Percentiles rank a stretch among this genome's conserved stretches.
These are phyloP conservation scores for Corymbia calophylla DNA, from an alignment of 441 rosid species.

Conservation along the genomic window DNA sequence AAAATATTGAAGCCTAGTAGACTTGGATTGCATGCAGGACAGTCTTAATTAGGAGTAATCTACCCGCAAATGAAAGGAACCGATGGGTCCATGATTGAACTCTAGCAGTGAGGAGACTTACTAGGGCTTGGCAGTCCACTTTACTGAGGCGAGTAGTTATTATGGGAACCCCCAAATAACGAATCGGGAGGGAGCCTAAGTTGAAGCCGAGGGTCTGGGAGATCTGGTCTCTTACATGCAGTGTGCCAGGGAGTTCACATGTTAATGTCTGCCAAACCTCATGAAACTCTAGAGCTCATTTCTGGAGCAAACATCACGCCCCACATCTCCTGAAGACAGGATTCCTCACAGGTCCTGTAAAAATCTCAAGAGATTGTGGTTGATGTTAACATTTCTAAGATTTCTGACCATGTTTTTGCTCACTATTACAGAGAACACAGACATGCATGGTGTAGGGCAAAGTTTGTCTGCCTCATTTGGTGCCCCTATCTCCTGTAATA, in stretches of 20 bases:
- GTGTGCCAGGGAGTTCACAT: not conserved
- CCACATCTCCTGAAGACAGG: not conserved
- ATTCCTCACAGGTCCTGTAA: not conserved
- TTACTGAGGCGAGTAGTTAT: no score
- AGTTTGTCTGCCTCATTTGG: not conserved
- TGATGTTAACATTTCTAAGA: not conserved
- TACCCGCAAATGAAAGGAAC: no score
- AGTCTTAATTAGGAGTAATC: no score
- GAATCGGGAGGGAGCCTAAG: no score
- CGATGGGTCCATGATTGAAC: no score
- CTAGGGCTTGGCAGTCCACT: no score
- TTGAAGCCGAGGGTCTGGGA: no score
- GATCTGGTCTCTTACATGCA: no score
- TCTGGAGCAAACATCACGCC: not conserved
- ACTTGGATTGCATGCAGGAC: no score
- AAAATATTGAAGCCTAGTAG: no score
- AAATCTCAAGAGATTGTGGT: not conserved
- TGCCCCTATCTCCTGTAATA: not conserved
- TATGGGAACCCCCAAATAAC: no score
- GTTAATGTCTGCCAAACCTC: not conserved
- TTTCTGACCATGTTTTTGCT: not conserved
- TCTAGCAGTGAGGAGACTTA: no score
- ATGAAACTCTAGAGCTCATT: not conserved
- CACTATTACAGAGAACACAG: not conserved
- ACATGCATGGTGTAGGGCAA: not conserved